Conservation (phyloP, 2,329 filamentous ascomycete species). For the Penicillium paneum region DNA sequence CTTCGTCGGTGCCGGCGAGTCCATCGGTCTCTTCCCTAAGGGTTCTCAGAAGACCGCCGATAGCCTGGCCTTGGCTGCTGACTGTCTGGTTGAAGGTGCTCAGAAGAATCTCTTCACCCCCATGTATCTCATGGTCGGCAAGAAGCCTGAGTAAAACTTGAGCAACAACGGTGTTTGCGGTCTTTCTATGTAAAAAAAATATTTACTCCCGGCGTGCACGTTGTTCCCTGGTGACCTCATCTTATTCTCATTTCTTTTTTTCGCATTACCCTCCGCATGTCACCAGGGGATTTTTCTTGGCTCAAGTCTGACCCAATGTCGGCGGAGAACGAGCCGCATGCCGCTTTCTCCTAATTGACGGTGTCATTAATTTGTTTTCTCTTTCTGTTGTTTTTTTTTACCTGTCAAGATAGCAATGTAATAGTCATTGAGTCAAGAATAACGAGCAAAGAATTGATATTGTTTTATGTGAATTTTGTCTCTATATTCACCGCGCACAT, state of each 20-base stretch:
- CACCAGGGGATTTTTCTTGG: constrained; percentile 4
- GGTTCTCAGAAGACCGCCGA: constrained; percentile 96
- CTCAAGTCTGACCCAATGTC: constrained; percentile 4
- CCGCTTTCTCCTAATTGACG: constrained; percentile 9
- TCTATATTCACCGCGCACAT: background rate
- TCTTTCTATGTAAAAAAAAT: constrained; percentile 4
- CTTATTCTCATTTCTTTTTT: constrained; percentile 5
- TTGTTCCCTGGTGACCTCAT: constrained; percentile 14
- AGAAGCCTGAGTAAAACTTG: constrained; percentile 63
- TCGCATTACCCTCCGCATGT: constrained; percentile 8
- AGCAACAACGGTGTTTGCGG: background rate
- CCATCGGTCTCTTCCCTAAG: constrained; percentile 67
- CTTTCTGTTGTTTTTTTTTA: constrained; percentile 15
- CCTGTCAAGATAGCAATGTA: constrained; percentile 24
- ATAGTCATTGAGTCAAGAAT: constrained; percentile 30
- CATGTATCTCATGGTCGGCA: constrained; percentile 95
- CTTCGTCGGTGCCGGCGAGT: constrained; percentile 74
- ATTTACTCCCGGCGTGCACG: constrained; percentile 11
- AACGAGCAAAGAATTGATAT: constrained; percentile 22
- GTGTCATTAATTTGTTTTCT: constrained; percentile 17
- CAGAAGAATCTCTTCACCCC: constrained; percentile 92
- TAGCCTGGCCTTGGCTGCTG: constrained; percentile 75
- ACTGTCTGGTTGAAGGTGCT: constrained; percentile 82
- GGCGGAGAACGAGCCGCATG: constrained; percentile 4
- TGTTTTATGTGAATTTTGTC: constrained; percentile 1